Evolutionary conservation across 2,329 filamentous ascomycete species (phyloP).

Genomic region (Lachnellula arida): DNA sequence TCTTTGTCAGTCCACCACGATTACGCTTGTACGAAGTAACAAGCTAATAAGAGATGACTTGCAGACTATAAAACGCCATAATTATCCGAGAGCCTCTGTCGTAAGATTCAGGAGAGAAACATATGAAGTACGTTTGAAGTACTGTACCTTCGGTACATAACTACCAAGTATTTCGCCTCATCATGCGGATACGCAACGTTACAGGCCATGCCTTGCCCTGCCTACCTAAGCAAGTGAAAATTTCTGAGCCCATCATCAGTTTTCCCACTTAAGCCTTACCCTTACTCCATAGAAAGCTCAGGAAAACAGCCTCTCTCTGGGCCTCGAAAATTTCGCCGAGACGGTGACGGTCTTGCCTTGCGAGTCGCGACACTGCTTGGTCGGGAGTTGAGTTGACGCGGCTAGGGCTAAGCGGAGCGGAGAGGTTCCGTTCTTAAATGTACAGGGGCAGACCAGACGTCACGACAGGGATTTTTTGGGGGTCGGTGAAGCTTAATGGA

Average conservation of each 20-base stretch:
- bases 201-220: neutral
- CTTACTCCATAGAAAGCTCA: neutral
- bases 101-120: neutral
- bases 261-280: too few relatives aligned
- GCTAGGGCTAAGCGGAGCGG: neutral
- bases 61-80: neutral
- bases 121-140: neutral
- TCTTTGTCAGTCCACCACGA: neutral
- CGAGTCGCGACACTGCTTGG: too few relatives aligned
- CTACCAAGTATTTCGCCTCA: neutral
- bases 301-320: neutral
- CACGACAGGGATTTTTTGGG: neutral
- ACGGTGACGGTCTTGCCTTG: too few relatives aligned
- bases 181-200: neutral
- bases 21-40: neutral
- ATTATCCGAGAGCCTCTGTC: neutral
- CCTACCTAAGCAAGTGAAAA: too few relatives aligned
- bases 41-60: neutral
- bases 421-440: neutral
- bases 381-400: neutral
- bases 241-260: too few relatives aligned
- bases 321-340: constrained; percentile 9
- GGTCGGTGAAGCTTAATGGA: neutral
- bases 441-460: neutral
- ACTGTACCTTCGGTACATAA: constrained; percentile 9